Conservation (phyloP, 805 yeast species). For the Candida sakaeoensis region DNA sequence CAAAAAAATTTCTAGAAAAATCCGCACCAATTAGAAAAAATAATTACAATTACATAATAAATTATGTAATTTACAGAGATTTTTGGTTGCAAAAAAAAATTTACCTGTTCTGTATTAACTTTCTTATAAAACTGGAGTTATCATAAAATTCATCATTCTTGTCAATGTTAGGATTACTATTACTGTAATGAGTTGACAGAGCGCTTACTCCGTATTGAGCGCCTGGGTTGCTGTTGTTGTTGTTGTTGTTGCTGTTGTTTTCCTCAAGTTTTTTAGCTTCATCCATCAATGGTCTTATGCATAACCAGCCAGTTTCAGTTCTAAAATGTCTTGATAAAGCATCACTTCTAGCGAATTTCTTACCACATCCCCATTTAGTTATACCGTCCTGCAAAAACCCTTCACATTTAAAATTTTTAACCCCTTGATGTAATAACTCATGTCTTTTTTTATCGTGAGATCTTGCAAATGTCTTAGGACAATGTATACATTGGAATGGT, state of each 20-base stretch:
- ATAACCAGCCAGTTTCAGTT: slow-evolving; percentile 69
- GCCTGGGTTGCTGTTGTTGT: not conserved
- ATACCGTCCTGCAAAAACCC: slow-evolving; percentile 55
- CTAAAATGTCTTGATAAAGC: slow-evolving; percentile 74
- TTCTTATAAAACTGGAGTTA: slow-evolving; percentile 16
- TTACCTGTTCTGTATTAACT: slow-evolving; percentile 16
- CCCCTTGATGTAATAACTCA: slow-evolving; percentile 71
- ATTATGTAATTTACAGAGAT: not conserved
- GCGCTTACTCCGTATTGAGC: not conserved
- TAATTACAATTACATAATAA: not conserved
- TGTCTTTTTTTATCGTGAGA: slow-evolving; percentile 76
- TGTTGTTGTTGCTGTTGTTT: not conserved
- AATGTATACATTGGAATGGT: slow-evolving; percentile 62
- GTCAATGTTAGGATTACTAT: not conserved
- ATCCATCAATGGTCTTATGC: slow-evolving; percentile 61
- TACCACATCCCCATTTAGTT: slow-evolving; percentile 73
- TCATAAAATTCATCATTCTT: slow-evolving; percentile 13
- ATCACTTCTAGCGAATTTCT: slow-evolving; percentile 71
- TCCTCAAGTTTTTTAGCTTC: slow-evolving; percentile 44
- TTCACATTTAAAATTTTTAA: slow-evolving; percentile 63
- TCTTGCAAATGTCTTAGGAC: slow-evolving; percentile 69
- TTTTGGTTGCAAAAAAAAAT: slow-evolving; percentile 4
- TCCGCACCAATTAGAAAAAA: slow-evolving; percentile 5
- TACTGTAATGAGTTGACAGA: not conserved
- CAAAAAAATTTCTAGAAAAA: slow-evolving; percentile 6